Evolutionary conservation across 192 early-diverging fungal species (phyloP), one percentile per base, ranked within the genome.

Genomic region (Borealophlyctis nickersoniae): DNA sequence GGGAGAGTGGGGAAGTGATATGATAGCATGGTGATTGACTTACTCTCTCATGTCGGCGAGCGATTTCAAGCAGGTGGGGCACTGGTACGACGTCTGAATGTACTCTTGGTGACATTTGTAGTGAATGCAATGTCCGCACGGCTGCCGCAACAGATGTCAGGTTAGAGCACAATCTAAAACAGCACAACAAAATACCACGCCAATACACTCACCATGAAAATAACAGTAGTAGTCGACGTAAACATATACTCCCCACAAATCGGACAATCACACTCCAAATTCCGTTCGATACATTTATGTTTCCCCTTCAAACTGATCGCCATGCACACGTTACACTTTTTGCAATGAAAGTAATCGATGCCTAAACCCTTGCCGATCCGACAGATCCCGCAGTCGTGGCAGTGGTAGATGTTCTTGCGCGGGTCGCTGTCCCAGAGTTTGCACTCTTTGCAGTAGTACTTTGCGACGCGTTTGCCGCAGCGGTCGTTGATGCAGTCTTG

Each of bases 231-330:
- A 1, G 87, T 88, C 1, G 90, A 92, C 1, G 91, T 96, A 56
- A 94, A 93, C 81, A 99, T 88, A 73, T 88, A 89, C 67, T 99
- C 95, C 27, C 93, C 92, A 74, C 96, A 99, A 55, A 99, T 95
- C 3, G 95, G 94, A 58, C 96, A 99, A 67, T 97, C 90, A 49
- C 86, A 82, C 63, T 95, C 92, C 45, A 99, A 63, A 50, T 91
- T 93, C 52, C 87, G 80, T 69, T 99, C 96, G 54, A 91, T 92
- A 60, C 96, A 99, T 52, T 87, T 83, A 71, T 99, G 96, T 3
- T 79, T 74, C n/a, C 86, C 79, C 53, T 90, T 85, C 19, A 89
- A 79, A n/a, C 68, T 35, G 16, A 92, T 86, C 19, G 81, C 82
- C 82, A 99, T 91, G 63, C 96, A 99, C 0, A 92, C 88, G 52